phyloP scores from a whole-genome alignment of 106 monocot species.

The Xerophyta viscosa region DNA sequence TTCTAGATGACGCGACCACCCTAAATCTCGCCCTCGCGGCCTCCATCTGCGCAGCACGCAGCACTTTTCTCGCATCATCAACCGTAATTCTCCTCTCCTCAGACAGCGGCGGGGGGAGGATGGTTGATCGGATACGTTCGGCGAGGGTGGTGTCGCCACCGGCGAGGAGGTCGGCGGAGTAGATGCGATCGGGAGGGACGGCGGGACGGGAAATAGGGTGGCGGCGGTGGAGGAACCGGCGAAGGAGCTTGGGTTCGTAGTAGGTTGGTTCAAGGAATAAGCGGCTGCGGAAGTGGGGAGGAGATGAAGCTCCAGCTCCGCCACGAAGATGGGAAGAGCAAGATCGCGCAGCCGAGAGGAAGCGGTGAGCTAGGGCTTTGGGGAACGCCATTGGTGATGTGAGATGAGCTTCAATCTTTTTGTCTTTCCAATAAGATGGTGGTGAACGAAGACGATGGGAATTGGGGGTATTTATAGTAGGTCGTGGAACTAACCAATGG shows the following conservation, averaged over 20 bases:
- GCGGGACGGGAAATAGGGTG: too few species aligned
- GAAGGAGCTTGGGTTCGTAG: too few species aligned
- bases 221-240: conserved; percentile 26
- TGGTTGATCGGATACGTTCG: too few species aligned
- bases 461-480: too few species aligned
- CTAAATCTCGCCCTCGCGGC: conserved; percentile 39
- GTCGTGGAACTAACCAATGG: too few species aligned
- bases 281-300: conserved; percentile 9
- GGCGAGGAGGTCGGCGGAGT: conserved; percentile 26
- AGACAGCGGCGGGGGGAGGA: not conserved
- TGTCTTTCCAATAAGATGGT: too few species aligned
- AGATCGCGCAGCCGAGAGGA: not conserved
- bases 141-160: too few species aligned
- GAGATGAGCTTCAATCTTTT: too few species aligned
- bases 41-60: conserved; percentile 50
- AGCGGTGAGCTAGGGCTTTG: conserved; percentile 5
- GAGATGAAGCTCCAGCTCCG: conserved; percentile 3
- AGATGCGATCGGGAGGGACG: conserved; percentile 30
- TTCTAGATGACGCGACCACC: conserved; percentile 3
- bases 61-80: conserved; percentile 58
- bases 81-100: conserved; percentile 34
- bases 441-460: too few species aligned
- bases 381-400: conserved; percentile 11
- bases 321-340: not conserved
- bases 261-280: conserved; percentile 17